Conservation (phyloP, 2,329 filamentous ascomycete genomes). For the Ophiostoma sp. region DNA sequence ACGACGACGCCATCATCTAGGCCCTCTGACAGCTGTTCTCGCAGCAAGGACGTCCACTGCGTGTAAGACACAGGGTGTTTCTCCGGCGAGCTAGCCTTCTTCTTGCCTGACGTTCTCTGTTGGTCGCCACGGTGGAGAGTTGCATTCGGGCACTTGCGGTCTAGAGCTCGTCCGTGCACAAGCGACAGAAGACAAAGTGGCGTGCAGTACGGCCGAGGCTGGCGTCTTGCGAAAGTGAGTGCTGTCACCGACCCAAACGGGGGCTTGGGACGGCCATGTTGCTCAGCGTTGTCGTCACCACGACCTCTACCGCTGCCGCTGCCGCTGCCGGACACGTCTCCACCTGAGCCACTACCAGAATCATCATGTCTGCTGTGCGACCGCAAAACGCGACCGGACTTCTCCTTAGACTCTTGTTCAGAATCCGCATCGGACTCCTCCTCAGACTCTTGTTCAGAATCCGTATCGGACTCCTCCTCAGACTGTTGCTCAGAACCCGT, state of each 20-base stretch:
- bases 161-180: slow-evolving; percentile 4
- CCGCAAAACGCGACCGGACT: not conserved
- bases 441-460: not conserved
- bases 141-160: slow-evolving; percentile 20
- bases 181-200: slow-evolving; percentile 20
- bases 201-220: slow-evolving; percentile 18
- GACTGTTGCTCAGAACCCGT: too few species aligned
- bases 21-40: slow-evolving; percentile 13
- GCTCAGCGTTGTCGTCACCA: not conserved
- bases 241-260: not conserved
- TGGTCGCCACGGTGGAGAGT: slow-evolving; percentile 8
- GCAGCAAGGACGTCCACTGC: slow-evolving; percentile 18
- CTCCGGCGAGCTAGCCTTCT: not conserved
- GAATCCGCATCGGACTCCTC: too few species aligned
- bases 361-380: not conserved
- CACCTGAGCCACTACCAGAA: not conserved
- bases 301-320: not conserved
- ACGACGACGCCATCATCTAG: slow-evolving; percentile 1
- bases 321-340: not conserved
- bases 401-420: not conserved
- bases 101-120: not conserved
- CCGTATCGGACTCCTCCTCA: not conserved
- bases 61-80: slow-evolving; percentile 17
- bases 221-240: not conserved
- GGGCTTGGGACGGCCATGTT: not conserved